Evolutionary conservation across 495 filamentous ascomycete species (phyloP).

Genomic region (Amphirosellinia nigrospora): DNA sequence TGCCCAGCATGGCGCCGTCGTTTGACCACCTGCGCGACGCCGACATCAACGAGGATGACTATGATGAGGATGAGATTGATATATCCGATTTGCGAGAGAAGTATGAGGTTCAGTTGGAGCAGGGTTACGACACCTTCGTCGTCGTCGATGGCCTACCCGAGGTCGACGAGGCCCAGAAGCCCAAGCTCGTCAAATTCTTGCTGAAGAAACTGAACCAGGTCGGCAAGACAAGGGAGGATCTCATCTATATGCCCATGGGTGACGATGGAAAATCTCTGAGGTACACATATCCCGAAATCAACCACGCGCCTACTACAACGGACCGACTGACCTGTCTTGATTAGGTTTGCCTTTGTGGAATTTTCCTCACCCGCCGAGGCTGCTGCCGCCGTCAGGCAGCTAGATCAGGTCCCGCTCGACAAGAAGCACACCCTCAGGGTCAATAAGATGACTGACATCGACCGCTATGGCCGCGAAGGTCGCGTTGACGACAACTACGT

Average conservation of each 20-base stretch:
- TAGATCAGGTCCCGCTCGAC: conserved; percentile 84
- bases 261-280: conserved; percentile 81
- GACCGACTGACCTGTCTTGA: conserved; percentile 24
- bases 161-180: conserved; percentile 80
- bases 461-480: conserved; percentile 93
- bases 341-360: conserved; percentile 92
- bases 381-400: conserved; percentile 80
- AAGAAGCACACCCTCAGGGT: conserved; percentile 93
- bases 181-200: conserved; percentile 93
- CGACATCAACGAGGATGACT: conserved; percentile 85
- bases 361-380: conserved; percentile 93
- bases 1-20: conserved; percentile 63
- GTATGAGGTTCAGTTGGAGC: conserved; percentile 93
- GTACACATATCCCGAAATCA: conserved; percentile 53
- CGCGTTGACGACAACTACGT: conserved; percentile 88
- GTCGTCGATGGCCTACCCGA: conserved; percentile 91
- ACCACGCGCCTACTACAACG: background rate
- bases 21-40: conserved; percentile 65
- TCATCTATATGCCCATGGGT: conserved; percentile 89
- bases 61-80: conserved; percentile 91
- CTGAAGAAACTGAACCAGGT: conserved; percentile 85
- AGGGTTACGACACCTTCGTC: conserved; percentile 93
- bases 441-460: conserved; percentile 98
- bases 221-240: conserved; percentile 83
- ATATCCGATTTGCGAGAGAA: conserved; percentile 91